Base-by-base conservation (phyloP, 306 rosid genomes). In the Hippophae rhamnoides region DNA sequence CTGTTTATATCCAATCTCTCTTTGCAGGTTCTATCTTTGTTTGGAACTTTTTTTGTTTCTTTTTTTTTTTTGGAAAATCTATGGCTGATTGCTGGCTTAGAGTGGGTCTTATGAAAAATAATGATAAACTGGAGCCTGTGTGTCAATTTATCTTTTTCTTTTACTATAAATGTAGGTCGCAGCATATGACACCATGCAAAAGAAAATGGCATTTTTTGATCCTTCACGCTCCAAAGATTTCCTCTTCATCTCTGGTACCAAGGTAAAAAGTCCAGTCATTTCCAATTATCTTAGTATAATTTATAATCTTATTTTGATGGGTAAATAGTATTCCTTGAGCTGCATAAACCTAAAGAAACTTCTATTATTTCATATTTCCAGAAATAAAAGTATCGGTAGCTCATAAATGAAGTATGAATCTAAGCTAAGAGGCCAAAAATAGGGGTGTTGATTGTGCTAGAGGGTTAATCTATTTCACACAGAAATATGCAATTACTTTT, bases 171-270 rank as follows among this genome's bases (percentile, higher is more conserved):
- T 61, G 67, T 85, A 93, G 99, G 99, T 93, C 8, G 99, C 99
- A 60, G 99, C 99, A 47, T 93, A 93, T 64, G 95, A 93, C 76
- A 93, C 81, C 1, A 59, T 56, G 59, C 85, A 52, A 3, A 84
- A 72, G 69, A 86, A 86, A 84, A 93, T 93, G 99, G 97, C 95
- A 41, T 93, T 93, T 81, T 93, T 93, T 51, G 94, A 93, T 43
- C 97, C 99, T 47, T 54, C 80, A 11, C 97, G 97, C 0, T 65
- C 95, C 7, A 65, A 86, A 74, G 95, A 93, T 59, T 93, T 93
- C 73, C 90, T 93, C 74, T 88, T 93, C 80, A 93, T 93, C 72
- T 93, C 95, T 1, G 99, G 97, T 65, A 88, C 95, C 77, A 93
- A 93, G 95, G 99, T 93, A 5, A 74, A 47, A 72, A 63, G 18